phyloP scores from a whole-genome alignment of 2,329 filamentous ascomycete species.

The Xenosphaeropsis pyriputrescens region DNA sequence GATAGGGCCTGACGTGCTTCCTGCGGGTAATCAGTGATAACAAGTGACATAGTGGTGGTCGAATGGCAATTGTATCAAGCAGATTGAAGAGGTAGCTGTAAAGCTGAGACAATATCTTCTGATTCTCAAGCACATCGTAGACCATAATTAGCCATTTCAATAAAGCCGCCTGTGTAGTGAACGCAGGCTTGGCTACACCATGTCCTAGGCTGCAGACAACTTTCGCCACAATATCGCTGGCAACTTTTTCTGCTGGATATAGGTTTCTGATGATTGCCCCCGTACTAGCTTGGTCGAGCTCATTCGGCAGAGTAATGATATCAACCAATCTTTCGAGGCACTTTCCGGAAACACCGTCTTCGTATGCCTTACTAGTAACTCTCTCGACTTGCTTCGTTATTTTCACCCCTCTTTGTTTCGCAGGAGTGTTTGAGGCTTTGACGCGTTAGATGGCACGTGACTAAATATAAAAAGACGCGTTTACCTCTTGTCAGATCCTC shows the following conservation, averaged over 20 bases:
- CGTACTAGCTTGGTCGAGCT: constrained; percentile 64
- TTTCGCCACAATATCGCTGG: constrained; percentile 43
- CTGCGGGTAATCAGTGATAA: constrained; percentile 66
- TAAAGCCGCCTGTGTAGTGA: constrained; percentile 54
- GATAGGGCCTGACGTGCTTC: constrained; percentile 70
- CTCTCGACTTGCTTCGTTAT: constrained; percentile 50
- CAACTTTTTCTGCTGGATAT: constrained; percentile 56
- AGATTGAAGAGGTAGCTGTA: constrained; percentile 71
- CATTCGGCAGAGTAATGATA: constrained; percentile 48
- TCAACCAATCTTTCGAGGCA: constrained; percentile 49
- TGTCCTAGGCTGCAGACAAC: constrained; percentile 64
- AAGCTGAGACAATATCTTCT: constrained; percentile 46
- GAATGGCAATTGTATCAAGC: constrained; percentile 63
- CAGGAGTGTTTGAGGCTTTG: constrained; percentile 41
- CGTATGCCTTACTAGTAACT: constrained; percentile 48
- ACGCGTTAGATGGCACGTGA: constrained; percentile 4
- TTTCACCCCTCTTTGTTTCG: constrained; percentile 49
- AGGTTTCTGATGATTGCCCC: constrained; percentile 56
- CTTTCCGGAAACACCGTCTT: constrained; percentile 47
- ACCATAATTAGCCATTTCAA: constrained; percentile 69
- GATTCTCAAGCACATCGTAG: constrained; percentile 54
- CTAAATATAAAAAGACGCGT: constrained; percentile 7
- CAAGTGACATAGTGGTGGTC: constrained; percentile 50
- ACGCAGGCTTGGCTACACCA: constrained; percentile 59
- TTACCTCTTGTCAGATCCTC: constrained; percentile 12